Evolutionary conservation across 169 alveolate species (phyloP), one percentile per base, ranked within the genome.

Genomic region (Hepatocystis sp.): DNA sequence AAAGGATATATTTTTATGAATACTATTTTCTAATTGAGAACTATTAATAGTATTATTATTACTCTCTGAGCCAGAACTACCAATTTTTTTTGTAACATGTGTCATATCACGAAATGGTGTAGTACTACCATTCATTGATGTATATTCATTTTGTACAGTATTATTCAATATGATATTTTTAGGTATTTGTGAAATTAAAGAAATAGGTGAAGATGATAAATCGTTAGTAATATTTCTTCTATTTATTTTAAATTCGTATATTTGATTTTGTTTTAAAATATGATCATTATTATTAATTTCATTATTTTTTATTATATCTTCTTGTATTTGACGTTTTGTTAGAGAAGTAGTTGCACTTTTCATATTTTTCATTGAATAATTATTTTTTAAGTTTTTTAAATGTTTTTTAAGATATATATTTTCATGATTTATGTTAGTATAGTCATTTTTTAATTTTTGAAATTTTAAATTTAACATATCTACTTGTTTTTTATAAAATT

Each of bases 401-500:
- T 76, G 88, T 76, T 56, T 76, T 58, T 76, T 76, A 30, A 76
- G 65, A 8, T 58, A 19, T 21, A 60, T 42, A 76, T 76, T 76
- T 76, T 76, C 88, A 36, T 76, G 56, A 46, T 52, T 76, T 19
- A 60, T 27, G 8, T 60, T 60, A 4, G 71, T 21, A 76, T 58
- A 56, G 32, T 76, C 88, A 76, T 76, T 58, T 76, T 58, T 76
- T 76, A 76, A 76, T 42, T 52, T 76, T 19, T 46, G 58, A 60
- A 58, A 76, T 76, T 76, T 76, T 49, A 76, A 76, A 46, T 76
- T 63, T 58, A 76, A 15, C 88, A 76, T 76, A 34, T 76, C 88
- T 21, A 76, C 25, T 42, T 52, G 56, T 76, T 58, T 76, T 51
- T 76, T 63, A 21, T 76, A 76, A 13, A 44, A 42, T 13, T 76